Evolutionary conservation across 495 filamentous ascomycete genomes (phyloP), one percentile per base, ranked within the genome.

Genomic region (Lasiosphaeris hirsuta): DNA sequence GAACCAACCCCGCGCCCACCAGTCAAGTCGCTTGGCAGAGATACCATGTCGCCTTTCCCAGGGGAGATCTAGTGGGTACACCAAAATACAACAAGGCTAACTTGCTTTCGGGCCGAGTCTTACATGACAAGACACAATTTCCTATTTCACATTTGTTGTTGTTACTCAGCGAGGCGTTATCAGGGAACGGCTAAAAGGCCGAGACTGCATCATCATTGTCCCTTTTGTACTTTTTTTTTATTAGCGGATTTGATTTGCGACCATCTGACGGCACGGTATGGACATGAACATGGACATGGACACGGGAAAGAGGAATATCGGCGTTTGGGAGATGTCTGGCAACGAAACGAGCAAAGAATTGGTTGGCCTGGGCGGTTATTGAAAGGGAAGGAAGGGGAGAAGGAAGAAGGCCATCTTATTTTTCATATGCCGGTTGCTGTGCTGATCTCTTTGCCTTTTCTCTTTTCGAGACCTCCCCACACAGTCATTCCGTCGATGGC

Each of bases 1-100:
- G 66, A 72, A 5, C 70, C 68, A 10, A 72, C 70, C 10, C 70
- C 70, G 10, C 64, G 66, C 3, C 59, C 66, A 13, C 60, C 57
- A 0, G 56, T 53, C 8, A 59, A 54, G 23, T 55, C 53, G 10
- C 37, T 18, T 13, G 59, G 62, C 17, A 60, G 56, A 35, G 57
- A 58, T 1, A 46, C 33, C 6, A 42, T 68, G n/a, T 63, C 60
- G 39, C 65, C 63, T 34, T 62, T 65, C 37, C 60, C 62, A 1
- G 63, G 57, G 17, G 48, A 19, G 9, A 63, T 63, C n/a, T 61
- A 34, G 51, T 10, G 44, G 36, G 7, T 14, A 11, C 8, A 40
- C 14, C 35, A 46, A 30, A 30, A 49, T 33, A 37, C 23, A 33
- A 19, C n/a, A 3, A 35, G 30, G 11, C 42, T 40, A 10, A 33